Conservation (phyloP, 371 early-diverging fungal species). For the Lichtheimia corymbifera region DNA sequence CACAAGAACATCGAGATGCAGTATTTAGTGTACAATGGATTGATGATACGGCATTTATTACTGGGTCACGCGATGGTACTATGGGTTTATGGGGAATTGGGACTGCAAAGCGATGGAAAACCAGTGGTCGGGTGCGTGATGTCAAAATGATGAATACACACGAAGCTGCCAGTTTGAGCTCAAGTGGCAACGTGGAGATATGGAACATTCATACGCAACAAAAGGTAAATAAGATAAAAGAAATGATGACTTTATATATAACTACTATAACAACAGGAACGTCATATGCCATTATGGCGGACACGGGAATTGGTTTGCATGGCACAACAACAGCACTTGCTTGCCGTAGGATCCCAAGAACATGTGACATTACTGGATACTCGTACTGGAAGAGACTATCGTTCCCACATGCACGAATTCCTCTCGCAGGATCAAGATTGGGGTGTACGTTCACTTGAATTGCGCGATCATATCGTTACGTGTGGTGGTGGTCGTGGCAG, state of each 20-base stretch:
- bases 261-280: background rate
- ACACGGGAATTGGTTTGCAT: conserved; percentile 61
- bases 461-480: conserved; percentile 52
- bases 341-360: conserved; percentile 63
- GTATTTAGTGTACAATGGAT: conserved; percentile 66
- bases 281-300: conserved; percentile 35
- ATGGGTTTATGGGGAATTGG: conserved; percentile 33
- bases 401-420: conserved; percentile 38
- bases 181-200: conserved; percentile 40
- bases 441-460: conserved; percentile 66
- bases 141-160: conserved; percentile 9
- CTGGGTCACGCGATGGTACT: conserved; percentile 65
- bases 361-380: conserved; percentile 66
- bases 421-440: conserved; percentile 66
- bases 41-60: conserved; percentile 50
- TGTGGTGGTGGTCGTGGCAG: conserved; percentile 58
- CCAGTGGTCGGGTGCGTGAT: conserved; percentile 4
- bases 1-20: conserved; percentile 58
- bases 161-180: conserved; percentile 21
- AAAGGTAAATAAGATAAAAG: conserved; percentile 5
- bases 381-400: conserved; percentile 20
- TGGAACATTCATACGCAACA: conserved; percentile 37
- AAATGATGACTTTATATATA: no score
- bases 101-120: background rate
- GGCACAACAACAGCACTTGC: conserved; percentile 31